Percentiles rank a stretch among this genome's conserved stretches.
These are phyloP conservation scores for Arachis monticola DNA, from an alignment of 331 rosid species.

Conservation along the genomic window DNA sequence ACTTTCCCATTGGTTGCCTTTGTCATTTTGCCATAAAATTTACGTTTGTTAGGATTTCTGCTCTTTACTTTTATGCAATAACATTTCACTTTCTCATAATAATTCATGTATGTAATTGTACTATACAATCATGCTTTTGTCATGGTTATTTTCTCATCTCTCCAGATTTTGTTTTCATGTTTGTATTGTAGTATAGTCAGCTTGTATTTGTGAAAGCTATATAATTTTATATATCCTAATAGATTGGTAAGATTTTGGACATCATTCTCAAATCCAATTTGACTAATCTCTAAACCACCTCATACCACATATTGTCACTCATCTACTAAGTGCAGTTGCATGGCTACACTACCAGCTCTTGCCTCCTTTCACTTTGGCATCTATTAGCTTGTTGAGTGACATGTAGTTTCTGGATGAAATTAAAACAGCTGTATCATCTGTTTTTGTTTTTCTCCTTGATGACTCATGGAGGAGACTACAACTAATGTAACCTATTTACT, in stretches of 20 bases:
- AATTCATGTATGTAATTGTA: conserved; percentile 13
- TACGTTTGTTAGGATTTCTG: not conserved
- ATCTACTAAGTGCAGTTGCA: conserved; percentile 27
- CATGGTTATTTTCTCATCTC: conserved; percentile 16
- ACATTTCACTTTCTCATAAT: conserved; percentile 16
- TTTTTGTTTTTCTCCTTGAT: conserved; percentile 26
- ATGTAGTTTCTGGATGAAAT: conserved; percentile 20
- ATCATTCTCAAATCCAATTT: conserved; percentile 16
- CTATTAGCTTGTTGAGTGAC: conserved; percentile 27
- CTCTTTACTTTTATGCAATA: not conserved
- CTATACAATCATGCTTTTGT: conserved; percentile 17
- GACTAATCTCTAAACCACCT: conserved; percentile 20
- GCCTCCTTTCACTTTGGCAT: conserved; percentile 10
- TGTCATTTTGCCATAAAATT: conserved; percentile 8
- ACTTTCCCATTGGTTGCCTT: conserved; percentile 2
- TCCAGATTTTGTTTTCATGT: conserved; percentile 29
- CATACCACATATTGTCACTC: conserved; percentile 11
- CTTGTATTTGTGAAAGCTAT: conserved; percentile 5
- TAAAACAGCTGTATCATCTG: not conserved
- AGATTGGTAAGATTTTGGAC: conserved; percentile 7
- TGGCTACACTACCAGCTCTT: conserved; percentile 1
- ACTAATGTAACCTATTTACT: conserved; percentile 27
- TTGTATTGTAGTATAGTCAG: not conserved
- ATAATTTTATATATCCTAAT: conserved; percentile 7
- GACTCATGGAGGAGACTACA: conserved; percentile 5